These are phyloP conservation scores for Penicillium sclerotiorum DNA, from an alignment of 2,329 filamentous ascomycete genomes.

Conservation along the genomic window DNA sequence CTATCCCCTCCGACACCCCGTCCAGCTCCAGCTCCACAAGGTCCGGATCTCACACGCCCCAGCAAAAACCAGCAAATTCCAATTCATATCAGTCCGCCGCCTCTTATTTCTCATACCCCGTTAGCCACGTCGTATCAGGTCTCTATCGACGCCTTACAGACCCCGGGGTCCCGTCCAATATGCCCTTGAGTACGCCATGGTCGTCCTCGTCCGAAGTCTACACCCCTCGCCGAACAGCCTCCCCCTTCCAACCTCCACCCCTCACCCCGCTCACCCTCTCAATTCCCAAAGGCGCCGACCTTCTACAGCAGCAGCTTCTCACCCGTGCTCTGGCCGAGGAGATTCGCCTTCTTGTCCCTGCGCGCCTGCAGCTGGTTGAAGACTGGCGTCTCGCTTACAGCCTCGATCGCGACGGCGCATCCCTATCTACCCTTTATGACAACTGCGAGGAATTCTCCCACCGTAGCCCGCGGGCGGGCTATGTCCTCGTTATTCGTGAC, in stretches of 20 bases:
- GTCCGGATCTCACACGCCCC: slow-evolving; percentile 27
- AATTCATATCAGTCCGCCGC: slow-evolving; percentile 39
- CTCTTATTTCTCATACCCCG: slow-evolving; percentile 55
- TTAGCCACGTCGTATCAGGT: slow-evolving; percentile 60
- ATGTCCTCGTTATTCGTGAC: slow-evolving; percentile 85
- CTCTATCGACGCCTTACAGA: slow-evolving; percentile 67
- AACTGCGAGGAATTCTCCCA: slow-evolving; percentile 69
- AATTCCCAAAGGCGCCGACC: slow-evolving; percentile 53
- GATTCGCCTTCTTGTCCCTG: slow-evolving; percentile 84
- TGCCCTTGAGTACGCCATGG: slow-evolving; percentile 42
- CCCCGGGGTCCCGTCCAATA: slow-evolving; percentile 28
- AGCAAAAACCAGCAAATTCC: slow-evolving; percentile 22
- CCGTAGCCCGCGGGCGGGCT: slow-evolving; percentile 72
- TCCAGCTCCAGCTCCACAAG: slow-evolving; percentile 22
- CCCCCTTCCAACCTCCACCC: slow-evolving; percentile 84
- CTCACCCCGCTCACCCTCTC: slow-evolving; percentile 76
- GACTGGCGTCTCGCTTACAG: slow-evolving; percentile 87
- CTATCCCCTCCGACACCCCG: slow-evolving; percentile 15
- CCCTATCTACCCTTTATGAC: slow-evolving; percentile 81
- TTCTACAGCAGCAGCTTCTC: slow-evolving; percentile 65
- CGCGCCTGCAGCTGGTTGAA: slow-evolving; percentile 82
- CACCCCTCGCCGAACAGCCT: slow-evolving; percentile 62
- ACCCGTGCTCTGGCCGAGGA: slow-evolving; percentile 80
- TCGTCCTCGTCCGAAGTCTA: slow-evolving; percentile 40
- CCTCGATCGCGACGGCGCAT: slow-evolving; percentile 88